Conservation (phyloP, 2,329 filamentous ascomycete species). For the Trichophyton simii region DNA sequence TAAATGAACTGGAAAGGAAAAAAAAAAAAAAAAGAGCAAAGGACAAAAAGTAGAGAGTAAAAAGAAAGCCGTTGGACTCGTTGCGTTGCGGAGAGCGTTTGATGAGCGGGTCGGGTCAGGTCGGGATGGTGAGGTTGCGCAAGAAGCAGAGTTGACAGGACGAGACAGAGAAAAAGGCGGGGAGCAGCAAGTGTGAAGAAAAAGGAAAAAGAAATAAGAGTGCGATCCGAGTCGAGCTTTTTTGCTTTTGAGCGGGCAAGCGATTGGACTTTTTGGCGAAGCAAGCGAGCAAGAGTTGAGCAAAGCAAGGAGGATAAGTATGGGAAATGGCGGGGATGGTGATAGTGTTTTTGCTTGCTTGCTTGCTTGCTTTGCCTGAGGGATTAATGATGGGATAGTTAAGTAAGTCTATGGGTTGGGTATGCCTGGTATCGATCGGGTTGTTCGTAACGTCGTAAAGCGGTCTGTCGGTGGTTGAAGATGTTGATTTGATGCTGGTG, state of each 20-base stretch:
- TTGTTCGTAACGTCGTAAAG: not conserved
- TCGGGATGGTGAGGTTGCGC: not conserved
- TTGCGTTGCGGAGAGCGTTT: not conserved
- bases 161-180: no score
- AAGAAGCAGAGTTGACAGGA: not conserved
- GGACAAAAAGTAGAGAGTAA: constrained; percentile 5
- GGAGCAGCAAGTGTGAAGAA: not conserved
- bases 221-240: not conserved
- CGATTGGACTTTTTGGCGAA: not conserved
- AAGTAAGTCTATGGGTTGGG: not conserved
- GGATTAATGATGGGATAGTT: not conserved
- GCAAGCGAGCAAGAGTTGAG: not conserved
- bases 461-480: not conserved
- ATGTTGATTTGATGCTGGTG: not conserved
- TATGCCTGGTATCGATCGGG: constrained; percentile 3
- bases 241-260: not conserved
- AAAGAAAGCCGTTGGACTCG: constrained; percentile 2
- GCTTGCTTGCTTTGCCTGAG: not conserved
- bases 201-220: not conserved
- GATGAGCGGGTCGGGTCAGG: not conserved
- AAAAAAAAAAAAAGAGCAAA: constrained; percentile 11
- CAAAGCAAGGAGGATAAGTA: no score
- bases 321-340: no score
- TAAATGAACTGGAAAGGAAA: constrained; percentile 13
- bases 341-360: no score